phyloP scores from a whole-genome alignment of 2,329 filamentous ascomycete species.

The Hymenoscyphus fraxineus region DNA sequence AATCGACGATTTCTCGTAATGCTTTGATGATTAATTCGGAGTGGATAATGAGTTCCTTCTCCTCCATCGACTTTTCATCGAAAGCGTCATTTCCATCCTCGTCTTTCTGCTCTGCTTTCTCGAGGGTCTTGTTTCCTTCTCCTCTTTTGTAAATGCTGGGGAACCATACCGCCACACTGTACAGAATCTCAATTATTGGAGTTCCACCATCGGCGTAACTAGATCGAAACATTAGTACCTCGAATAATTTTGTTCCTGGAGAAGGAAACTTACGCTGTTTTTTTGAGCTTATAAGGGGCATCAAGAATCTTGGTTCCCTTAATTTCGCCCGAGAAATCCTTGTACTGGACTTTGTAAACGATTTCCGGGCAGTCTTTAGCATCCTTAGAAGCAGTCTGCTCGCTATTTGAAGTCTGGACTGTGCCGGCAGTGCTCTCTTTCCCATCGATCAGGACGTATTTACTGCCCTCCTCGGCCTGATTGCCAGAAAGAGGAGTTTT shows the following conservation, averaged over 20 bases:
- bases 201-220: slow-evolving; percentile 22
- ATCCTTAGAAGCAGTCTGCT: slow-evolving; percentile 15
- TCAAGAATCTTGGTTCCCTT: slow-evolving; percentile 24
- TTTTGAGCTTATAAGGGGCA: slow-evolving; percentile 25
- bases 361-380: slow-evolving; percentile 24
- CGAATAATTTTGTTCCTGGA: background rate
- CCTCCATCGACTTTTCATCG: slow-evolving; percentile 26
- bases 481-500: slow-evolving; percentile 1
- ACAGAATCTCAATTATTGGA: slow-evolving; percentile 24
- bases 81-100: slow-evolving; percentile 19
- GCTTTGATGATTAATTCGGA: slow-evolving; percentile 27
- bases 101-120: slow-evolving; percentile 17
- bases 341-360: slow-evolving; percentile 26
- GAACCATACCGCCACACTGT: slow-evolving; percentile 26
- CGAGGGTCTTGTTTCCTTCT: slow-evolving; percentile 13
- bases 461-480: slow-evolving; percentile 15
- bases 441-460: slow-evolving; percentile 23
- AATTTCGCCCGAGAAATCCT: slow-evolving; percentile 23
- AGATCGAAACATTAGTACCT: background rate
- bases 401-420: slow-evolving; percentile 13
- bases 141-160: slow-evolving; percentile 21
- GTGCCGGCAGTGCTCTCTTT: slow-evolving; percentile 12
- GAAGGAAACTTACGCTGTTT: slow-evolving; percentile 14
- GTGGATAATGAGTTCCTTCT: slow-evolving; percentile 27
- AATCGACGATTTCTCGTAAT: slow-evolving; percentile 22